Percentiles rank a stretch among this genome's conserved stretches.
These are phyloP conservation scores for Ascosphaera apis DNA, from an alignment of 2,329 filamentous ascomycete species.

Conservation along the genomic window DNA sequence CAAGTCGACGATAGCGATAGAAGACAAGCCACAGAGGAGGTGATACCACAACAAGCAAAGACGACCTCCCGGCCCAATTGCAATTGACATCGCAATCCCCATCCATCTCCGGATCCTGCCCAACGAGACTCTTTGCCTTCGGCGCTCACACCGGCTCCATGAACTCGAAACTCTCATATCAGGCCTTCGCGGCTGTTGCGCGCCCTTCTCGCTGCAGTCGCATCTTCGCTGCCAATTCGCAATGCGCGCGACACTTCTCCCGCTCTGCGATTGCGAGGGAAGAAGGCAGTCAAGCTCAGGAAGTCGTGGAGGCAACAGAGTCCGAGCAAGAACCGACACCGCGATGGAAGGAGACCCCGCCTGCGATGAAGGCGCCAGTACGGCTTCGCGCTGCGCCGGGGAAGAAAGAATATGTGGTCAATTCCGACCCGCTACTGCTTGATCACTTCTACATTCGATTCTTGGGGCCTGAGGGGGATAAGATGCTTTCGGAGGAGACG, in stretches of 20 bases:
- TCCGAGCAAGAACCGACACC: constrained; percentile 22
- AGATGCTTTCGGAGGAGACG: constrained; percentile 62
- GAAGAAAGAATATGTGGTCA: constrained; percentile 35
- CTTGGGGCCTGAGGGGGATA: constrained; percentile 48
- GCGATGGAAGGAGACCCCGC: constrained; percentile 49
- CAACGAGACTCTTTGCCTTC: no score
- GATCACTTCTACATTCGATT: constrained; percentile 58
- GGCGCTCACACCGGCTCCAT: no score
- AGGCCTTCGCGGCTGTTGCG: constrained; percentile 5
- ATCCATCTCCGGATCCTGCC: no score
- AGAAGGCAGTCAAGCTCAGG: constrained; percentile 11
- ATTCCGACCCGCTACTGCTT: constrained; percentile 48
- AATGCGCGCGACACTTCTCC: constrained; percentile 11
- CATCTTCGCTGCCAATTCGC: constrained; percentile 7
- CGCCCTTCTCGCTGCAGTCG: constrained; percentile 8
- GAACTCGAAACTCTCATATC: constrained; percentile 5
- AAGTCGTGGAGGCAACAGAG: constrained; percentile 9
- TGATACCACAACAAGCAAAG: no score
- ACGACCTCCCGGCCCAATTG: no score
- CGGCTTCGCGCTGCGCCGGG: constrained; percentile 15
- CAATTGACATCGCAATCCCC: no score
- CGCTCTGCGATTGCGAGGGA: constrained; percentile 4
- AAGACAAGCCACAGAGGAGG: no score
- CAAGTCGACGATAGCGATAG: no score
- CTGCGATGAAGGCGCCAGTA: constrained; percentile 45